Conservation (phyloP, 2,329 filamentous ascomycete species). For the Lojkania enalia region DNA sequence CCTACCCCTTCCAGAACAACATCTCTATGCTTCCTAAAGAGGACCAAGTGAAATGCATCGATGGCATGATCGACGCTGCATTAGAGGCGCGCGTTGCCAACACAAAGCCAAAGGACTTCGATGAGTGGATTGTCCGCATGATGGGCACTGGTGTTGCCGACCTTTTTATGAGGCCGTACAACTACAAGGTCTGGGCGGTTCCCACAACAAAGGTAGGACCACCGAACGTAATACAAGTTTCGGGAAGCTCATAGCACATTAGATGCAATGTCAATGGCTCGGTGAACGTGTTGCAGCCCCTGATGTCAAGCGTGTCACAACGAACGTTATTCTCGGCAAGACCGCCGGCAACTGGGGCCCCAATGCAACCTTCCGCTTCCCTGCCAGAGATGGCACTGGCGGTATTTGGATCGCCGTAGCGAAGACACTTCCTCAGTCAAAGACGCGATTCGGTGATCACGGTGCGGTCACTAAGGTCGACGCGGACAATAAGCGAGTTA, state of each 20-base stretch:
- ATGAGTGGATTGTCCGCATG: slow-evolving; percentile 96
- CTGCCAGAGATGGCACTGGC: slow-evolving; percentile 90
- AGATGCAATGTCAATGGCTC: slow-evolving; percentile 99
- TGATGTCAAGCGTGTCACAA: slow-evolving; percentile 89
- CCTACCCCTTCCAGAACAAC: slow-evolving; percentile 99
- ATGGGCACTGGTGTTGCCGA: slow-evolving; percentile 88
- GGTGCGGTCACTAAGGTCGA: slow-evolving; percentile 86
- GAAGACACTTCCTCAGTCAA: slow-evolving; percentile 87
- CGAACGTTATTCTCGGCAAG: slow-evolving; percentile 95
- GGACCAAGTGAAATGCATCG: slow-evolving; percentile 91
- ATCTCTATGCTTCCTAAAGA: slow-evolving; percentile 97
- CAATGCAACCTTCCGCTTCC: slow-evolving; percentile 98
- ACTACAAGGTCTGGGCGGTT: slow-evolving; percentile 99
- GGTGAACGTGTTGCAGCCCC: slow-evolving; percentile 97
- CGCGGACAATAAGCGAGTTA: slow-evolving; percentile 80
- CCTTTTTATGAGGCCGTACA: slow-evolving; percentile 98
- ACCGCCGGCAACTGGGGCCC: slow-evolving; percentile 97
- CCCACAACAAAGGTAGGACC: slow-evolving; percentile 85
- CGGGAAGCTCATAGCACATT: slow-evolving; percentile 10
- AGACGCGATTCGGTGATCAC: slow-evolving; percentile 85
- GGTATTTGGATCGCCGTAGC: slow-evolving; percentile 99
- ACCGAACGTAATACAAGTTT: not conserved
- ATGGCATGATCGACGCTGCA: slow-evolving; percentile 94
- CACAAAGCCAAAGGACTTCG: slow-evolving; percentile 94
- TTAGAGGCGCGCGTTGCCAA: slow-evolving; percentile 82